Conservation (phyloP, 2,329 filamentous ascomycete species). For the Penicillium sp. region DNA sequence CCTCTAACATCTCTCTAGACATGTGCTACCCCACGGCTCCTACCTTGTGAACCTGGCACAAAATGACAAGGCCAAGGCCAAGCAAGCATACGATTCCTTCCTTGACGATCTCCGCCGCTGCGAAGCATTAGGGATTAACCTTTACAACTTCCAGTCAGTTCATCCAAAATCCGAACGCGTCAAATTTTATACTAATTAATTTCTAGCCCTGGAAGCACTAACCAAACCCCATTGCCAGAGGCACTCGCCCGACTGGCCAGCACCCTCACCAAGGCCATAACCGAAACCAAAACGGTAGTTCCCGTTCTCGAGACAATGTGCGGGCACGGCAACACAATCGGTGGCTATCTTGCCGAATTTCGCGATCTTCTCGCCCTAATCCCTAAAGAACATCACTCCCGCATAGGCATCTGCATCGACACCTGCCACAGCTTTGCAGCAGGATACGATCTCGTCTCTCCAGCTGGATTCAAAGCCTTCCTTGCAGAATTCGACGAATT, state of each 20-base stretch:
- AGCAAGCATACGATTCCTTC: conserved; percentile 80
- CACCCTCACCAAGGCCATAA: conserved; percentile 76
- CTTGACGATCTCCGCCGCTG: conserved; percentile 82
- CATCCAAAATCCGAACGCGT: background rate
- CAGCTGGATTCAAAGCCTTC: conserved; percentile 65
- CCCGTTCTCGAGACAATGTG: conserved; percentile 96
- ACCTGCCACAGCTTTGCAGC: conserved; percentile 95
- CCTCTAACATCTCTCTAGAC: conserved; percentile 37
- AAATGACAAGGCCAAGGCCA: conserved; percentile 68
- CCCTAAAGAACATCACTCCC: conserved; percentile 62
- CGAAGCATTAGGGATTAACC: conserved; percentile 72
- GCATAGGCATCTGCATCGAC: conserved; percentile 91
- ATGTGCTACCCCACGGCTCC: conserved; percentile 85
- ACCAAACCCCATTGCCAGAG: conserved; percentile 58
- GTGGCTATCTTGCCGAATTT: conserved; percentile 78
- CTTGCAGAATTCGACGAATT: conserved; percentile 69
- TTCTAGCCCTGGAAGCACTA: conserved; percentile 66
- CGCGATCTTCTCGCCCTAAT: conserved; percentile 74
- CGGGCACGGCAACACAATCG: conserved; percentile 78
- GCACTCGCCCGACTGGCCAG: conserved; percentile 73
- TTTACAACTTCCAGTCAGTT: conserved; percentile 88
- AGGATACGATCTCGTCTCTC: conserved; percentile 79
- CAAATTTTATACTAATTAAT: conserved; percentile 1
- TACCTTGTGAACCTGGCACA: conserved; percentile 96
- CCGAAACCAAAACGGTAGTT: conserved; percentile 66